Conservation (phyloP, 441 rosid species). For the Gossypium laxum region DNA sequence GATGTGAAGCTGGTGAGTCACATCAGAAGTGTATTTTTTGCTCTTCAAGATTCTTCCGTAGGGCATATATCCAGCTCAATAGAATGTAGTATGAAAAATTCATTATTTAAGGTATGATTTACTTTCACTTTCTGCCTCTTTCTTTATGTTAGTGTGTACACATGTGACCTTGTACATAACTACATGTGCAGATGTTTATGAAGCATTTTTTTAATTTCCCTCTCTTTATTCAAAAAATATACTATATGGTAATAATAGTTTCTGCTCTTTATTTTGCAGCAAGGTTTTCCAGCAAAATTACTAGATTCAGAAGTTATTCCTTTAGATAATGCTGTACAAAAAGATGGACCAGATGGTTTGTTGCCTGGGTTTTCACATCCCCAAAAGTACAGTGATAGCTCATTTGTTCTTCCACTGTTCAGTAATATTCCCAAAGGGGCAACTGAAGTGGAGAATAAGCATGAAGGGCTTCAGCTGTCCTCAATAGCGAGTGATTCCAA, state of each 20-base stretch:
- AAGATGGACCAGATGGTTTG: conserved; percentile 27
- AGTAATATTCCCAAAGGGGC: conserved; percentile 25
- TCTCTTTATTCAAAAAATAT: background rate
- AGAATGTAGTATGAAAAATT: conserved; percentile 33
- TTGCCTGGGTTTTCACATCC: conserved; percentile 25
- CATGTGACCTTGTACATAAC: background rate
- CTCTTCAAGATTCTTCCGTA: conserved; percentile 45
- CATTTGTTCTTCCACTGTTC: conserved; percentile 27
- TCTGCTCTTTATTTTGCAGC: conserved; percentile 34
- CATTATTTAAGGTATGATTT: conserved; percentile 39
- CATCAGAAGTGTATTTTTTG: conserved; percentile 48
- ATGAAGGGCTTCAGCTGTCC: conserved; percentile 30
- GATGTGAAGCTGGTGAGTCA: conserved; percentile 51
- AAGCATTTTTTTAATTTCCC: background rate
- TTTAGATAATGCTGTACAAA: conserved; percentile 32
- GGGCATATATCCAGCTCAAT: conserved; percentile 31
- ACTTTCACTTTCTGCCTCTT: conserved; percentile 12
- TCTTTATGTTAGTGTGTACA: background rate
- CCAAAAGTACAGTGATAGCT: conserved; percentile 23
- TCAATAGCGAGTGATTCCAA: conserved; percentile 29
- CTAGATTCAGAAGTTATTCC: conserved; percentile 33
- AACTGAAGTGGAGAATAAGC: conserved; percentile 29
- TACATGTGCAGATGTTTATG: background rate
- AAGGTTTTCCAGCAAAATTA: conserved; percentile 30
- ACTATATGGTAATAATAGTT: conserved; percentile 15